These are phyloP conservation scores for Eutypella sp. DNA, from an alignment of 2,329 filamentous ascomycete genomes.

Conservation along the genomic window DNA sequence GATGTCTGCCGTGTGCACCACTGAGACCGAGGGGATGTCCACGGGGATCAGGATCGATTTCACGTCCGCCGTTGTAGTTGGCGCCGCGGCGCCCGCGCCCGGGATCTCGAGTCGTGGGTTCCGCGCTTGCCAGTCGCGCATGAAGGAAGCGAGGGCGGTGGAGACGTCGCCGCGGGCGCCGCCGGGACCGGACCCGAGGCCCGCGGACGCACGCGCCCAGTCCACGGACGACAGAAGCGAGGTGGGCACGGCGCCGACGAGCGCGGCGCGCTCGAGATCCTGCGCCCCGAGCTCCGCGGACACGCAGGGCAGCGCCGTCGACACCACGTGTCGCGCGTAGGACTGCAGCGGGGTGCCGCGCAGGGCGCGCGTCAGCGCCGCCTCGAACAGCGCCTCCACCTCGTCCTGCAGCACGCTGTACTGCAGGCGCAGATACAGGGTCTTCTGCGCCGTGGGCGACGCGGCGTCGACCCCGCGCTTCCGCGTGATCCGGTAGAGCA, in stretches of 20 bases:
- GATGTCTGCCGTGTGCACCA: slow-evolving; percentile 76
- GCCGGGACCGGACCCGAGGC: slow-evolving; percentile 39
- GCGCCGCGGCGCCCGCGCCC: slow-evolving; percentile 24
- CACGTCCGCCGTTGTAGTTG: slow-evolving; percentile 27
- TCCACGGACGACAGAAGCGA: slow-evolving; percentile 38
- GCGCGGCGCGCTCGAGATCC: slow-evolving; percentile 52
- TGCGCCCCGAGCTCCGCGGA: slow-evolving; percentile 39
- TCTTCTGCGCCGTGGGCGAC: slow-evolving; percentile 33
- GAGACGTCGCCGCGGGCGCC: slow-evolving; percentile 30
- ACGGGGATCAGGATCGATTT: slow-evolving; percentile 81
- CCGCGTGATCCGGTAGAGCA: slow-evolving; percentile 73
- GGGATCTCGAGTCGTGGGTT: slow-evolving; percentile 28
- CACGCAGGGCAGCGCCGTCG: slow-evolving; percentile 40
- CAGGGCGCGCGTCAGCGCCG: slow-evolving; percentile 37
- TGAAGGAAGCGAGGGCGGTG: slow-evolving; percentile 23
- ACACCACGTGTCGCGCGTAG: slow-evolving; percentile 43
- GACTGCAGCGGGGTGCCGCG: slow-evolving; percentile 35
- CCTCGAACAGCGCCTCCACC: slow-evolving; percentile 48
- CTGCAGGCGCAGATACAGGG: slow-evolving; percentile 63
- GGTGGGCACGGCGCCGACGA: slow-evolving; percentile 49
- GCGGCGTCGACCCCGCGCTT: slow-evolving; percentile 31
- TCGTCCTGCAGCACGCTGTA: slow-evolving; percentile 77
- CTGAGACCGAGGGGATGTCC: slow-evolving; percentile 75
- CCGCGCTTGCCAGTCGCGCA: slow-evolving; percentile 33
- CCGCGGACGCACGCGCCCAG: slow-evolving; percentile 47